phyloP scores from a whole-genome alignment of 2,329 filamentous ascomycete species.

The Aspergillus brunneoviolaceus region DNA sequence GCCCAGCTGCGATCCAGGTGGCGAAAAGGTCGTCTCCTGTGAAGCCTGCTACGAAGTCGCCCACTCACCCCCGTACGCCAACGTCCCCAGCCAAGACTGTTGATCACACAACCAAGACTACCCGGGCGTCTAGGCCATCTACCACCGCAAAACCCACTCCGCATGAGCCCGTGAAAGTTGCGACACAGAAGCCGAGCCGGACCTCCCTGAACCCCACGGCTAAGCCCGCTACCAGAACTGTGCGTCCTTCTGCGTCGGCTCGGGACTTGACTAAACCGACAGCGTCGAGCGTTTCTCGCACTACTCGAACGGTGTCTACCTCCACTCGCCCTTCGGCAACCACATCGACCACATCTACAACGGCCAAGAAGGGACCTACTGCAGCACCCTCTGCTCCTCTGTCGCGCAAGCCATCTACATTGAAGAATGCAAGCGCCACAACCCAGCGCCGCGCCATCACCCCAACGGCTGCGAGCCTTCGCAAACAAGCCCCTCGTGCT shows the following conservation, averaged over 20 bases:
- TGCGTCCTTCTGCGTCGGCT: conserved; percentile 31
- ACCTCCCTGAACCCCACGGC: conserved; percentile 30
- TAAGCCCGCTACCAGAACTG: conserved; percentile 28
- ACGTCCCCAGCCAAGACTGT: conserved; percentile 23
- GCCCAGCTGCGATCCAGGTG: conserved; percentile 32
- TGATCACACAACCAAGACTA: conserved; percentile 19
- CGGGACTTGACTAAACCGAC: conserved; percentile 29
- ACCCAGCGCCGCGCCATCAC: conserved; percentile 24
- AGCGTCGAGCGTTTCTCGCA: conserved; percentile 23
- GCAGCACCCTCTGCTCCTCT: conserved; percentile 22
- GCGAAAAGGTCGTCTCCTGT: conserved; percentile 21
- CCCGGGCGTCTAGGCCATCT: conserved; percentile 26
- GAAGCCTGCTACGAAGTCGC: conserved; percentile 22
- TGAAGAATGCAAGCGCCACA: conserved; percentile 28
- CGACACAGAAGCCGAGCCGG: conserved; percentile 34
- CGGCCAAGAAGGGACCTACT: conserved; percentile 31
- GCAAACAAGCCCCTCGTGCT: conserved; percentile 33
- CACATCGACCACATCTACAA: conserved; percentile 42
- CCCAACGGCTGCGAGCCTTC: conserved; percentile 25
- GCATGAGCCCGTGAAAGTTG: conserved; percentile 30
- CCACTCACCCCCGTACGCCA: conserved; percentile 21
- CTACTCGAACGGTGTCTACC: conserved; percentile 34
- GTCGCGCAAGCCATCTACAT: conserved; percentile 38
- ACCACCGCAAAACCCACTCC: conserved; percentile 27
- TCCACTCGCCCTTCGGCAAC: conserved; percentile 44